Conservation (phyloP, 495 filamentous ascomycete species). For the Penicillium pancosmium region DNA sequence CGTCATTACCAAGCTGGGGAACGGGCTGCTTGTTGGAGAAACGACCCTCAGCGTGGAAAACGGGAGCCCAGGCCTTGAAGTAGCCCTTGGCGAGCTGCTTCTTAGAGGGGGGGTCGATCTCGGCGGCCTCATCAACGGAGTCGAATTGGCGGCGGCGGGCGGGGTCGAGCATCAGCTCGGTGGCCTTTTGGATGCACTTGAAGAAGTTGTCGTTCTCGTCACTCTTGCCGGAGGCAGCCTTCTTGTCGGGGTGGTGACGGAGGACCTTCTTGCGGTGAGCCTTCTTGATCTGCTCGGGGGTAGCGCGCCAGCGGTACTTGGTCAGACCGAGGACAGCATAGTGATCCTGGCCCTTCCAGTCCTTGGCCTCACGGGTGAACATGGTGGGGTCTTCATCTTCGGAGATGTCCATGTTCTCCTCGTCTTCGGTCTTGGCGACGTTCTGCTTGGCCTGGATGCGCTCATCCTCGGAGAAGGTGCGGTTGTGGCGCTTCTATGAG, state of each 20-base stretch:
- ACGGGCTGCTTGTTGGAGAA: constrained; percentile 92
- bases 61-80: constrained; percentile 86
- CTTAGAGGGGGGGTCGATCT: constrained; percentile 89
- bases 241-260: constrained; percentile 98
- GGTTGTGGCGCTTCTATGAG: constrained; percentile 79
- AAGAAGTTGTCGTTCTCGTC: constrained; percentile 98
- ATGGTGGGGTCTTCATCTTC: constrained; percentile 90
- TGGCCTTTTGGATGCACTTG: constrained; percentile 99
- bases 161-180: constrained; percentile 89
- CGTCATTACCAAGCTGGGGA: constrained; percentile 79
- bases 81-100: constrained; percentile 82
- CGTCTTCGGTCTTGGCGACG: constrained; percentile 93
- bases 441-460: constrained; percentile 92
- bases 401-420: constrained; percentile 85
- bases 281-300: constrained; percentile 96
- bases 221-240: constrained; percentile 77
- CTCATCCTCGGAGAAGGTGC: constrained; percentile 98
- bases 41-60: constrained; percentile 87
- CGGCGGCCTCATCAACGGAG: constrained; percentile 90
- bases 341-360: constrained; percentile 99
- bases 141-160: constrained; percentile 94
- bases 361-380: constrained; percentile 91
- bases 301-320: constrained; percentile 88
- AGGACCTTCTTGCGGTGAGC: constrained; percentile 99
- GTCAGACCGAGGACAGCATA: constrained; percentile 94